Evolutionary conservation across 345 rosid species (phyloP), one percentile per base, ranked within the genome.

Genomic region (Acer negundo): DNA sequence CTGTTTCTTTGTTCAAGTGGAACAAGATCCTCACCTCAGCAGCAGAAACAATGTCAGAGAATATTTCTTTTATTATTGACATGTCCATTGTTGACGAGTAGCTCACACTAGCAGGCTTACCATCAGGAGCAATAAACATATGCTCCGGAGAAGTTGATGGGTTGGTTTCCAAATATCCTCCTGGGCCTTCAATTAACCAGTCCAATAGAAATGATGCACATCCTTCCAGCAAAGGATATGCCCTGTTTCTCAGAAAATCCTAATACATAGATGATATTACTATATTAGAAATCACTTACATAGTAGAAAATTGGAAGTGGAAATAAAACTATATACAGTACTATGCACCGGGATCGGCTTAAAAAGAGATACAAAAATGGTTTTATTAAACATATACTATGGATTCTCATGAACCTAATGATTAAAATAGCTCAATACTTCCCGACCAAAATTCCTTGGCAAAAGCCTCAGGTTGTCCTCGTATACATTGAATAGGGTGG

Each of bases 81-180:
- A 92, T 89, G 80, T 96, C 99, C 98, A 96, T 96, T 56, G 98
- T 94, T 75, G 98, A 77, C 67, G 98, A 96, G 89, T 91, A 89
- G 91, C 99, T 94, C 79, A 96, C 95, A 80, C 93, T 89, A 63
- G 97, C 98, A 74, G 75, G 90, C 81, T 87, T 90, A 40, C 98
- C 98, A 80, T 89, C 90, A 22, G 98, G 98, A 80, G 92, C 87
- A 31, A 80, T 82, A 74, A 96, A 96, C 85, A 80, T 82, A 85
- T 94, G 98, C 75, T 96, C 99, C 26, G 99, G 99, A 72, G 98
- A 96, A 28, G 99, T 96, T 67, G 99, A 96, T 20, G 99, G 99
- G 80, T 94, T 96, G 61, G 98, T 89, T 82, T 88, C 94, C 31
- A 96, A 87, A 87, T 85, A 92, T 62, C 90, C 93, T 24, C 88